Conservation (phyloP, 148 eudicot species). For the Fagopyrum tataricum region DNA sequence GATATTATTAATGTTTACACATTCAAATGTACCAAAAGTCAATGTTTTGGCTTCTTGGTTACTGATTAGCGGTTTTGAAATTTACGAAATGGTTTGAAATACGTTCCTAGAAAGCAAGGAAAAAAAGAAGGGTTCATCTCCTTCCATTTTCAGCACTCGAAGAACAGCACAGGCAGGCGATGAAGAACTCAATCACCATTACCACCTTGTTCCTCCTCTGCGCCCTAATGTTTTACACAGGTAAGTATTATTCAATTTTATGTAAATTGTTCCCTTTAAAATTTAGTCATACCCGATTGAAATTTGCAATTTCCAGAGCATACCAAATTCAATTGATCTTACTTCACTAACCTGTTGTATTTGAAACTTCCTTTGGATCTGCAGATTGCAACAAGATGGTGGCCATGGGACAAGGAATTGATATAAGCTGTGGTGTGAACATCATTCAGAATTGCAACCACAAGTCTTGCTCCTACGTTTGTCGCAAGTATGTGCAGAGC, state of each 20-base stretch:
- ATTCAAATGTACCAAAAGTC: background rate
- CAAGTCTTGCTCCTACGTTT: background rate
- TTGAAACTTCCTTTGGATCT: background rate
- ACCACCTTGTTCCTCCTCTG: constrained; percentile 4
- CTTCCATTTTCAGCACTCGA: background rate
- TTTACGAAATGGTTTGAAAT: too few species aligned
- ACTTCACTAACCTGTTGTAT: background rate
- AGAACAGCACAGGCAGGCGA: background rate
- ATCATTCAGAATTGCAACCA: constrained; percentile 6
- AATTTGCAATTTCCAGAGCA: background rate
- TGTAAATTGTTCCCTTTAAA: background rate
- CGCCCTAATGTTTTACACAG: constrained; percentile 7
- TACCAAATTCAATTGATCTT: background rate
- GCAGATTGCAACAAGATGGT: constrained; percentile 2
- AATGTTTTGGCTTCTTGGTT: too few species aligned
- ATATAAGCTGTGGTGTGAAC: constrained; percentile 15
- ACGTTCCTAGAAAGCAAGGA: background rate
- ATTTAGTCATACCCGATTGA: background rate
- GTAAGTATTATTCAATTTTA: background rate
- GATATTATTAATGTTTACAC: too few species aligned
- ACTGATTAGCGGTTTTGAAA: too few species aligned
- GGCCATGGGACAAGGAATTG: constrained; percentile 7
- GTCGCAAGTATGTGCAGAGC: constrained; percentile 2
- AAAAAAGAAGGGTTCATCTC: background rate
- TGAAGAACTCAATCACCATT: background rate